phyloP scores from a whole-genome alignment of 1,284 basidiomycete species.

The Leccinum subrobustum region DNA sequence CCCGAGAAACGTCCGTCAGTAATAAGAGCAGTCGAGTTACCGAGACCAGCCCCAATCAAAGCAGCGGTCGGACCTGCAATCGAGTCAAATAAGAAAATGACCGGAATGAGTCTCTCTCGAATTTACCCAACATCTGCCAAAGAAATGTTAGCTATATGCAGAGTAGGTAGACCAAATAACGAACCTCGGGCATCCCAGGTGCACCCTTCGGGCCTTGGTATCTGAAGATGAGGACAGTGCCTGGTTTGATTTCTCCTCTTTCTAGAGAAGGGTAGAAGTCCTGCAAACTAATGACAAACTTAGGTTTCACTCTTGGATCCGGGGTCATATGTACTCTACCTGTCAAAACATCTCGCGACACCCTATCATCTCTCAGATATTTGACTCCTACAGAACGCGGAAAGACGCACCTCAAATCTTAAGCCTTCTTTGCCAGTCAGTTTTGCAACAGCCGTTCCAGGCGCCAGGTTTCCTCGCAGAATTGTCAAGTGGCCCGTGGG shows the following conservation, averaged over 20 bases:
- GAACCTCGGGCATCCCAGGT: slow-evolving; percentile 93
- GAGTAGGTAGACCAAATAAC: slow-evolving; percentile 16
- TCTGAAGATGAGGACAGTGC: slow-evolving; percentile 86
- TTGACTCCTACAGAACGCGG: neutral
- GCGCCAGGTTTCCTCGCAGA: slow-evolving; percentile 87
- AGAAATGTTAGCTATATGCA: slow-evolving; percentile 3
- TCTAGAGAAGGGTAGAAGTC: slow-evolving; percentile 85
- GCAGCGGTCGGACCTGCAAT: slow-evolving; percentile 78
- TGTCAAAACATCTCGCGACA: slow-evolving; percentile 74
- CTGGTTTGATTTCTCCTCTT: slow-evolving; percentile 80
- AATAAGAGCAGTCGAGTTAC: slow-evolving; percentile 87
- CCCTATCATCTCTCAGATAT: slow-evolving; percentile 43
- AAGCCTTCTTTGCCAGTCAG: slow-evolving; percentile 95
- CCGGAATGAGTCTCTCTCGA: neutral
- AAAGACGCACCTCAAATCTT: slow-evolving; percentile 67
- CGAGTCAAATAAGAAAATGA: slow-evolving; percentile 8
- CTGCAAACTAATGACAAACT: slow-evolving; percentile 54
- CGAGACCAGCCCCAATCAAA: slow-evolving; percentile 91
- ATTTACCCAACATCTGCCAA: slow-evolving; percentile 48
- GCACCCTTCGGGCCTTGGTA: slow-evolving; percentile 97
- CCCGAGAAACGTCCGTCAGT: slow-evolving; percentile 98
- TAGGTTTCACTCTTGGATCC: neutral
- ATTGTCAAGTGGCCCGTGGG: slow-evolving; percentile 90
- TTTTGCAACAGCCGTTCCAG: slow-evolving; percentile 92
- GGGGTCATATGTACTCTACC: slow-evolving; percentile 35